A percentile compares a stretch with the other conserved stretches of the same genome.
These are phyloP conservation scores for Cucumis cinereus DNA, from an alignment of 306 rosid species.

Conservation along the genomic window DNA sequence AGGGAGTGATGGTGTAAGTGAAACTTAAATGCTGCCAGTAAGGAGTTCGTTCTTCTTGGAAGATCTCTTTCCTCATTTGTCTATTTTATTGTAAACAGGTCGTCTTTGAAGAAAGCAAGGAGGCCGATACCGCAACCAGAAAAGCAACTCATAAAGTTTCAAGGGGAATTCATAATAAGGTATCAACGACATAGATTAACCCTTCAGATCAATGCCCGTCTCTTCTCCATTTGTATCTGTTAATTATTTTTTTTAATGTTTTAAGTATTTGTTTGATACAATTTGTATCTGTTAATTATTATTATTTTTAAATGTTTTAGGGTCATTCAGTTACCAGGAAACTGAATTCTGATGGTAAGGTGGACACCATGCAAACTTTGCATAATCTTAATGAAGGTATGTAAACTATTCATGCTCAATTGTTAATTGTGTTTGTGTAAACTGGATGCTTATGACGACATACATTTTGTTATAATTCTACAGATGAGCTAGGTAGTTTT, in stretches of 20 bases:
- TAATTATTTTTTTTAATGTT: neutral
- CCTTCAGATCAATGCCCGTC: neutral
- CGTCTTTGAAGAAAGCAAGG: conserved; percentile 70
- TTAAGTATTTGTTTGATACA: neutral
- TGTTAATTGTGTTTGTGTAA: neutral
- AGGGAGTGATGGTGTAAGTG: conserved; percentile 84
- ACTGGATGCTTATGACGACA: neutral
- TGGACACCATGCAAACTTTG: conserved; percentile 64
- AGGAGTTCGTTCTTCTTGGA: neutral
- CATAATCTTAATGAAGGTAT: conserved; percentile 81
- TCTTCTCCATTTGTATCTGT: neutral
- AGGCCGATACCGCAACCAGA: conserved; percentile 59
- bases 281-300: neutral
- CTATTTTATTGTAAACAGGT: conserved; percentile 29
- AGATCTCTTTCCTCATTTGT: conserved; percentile 9
- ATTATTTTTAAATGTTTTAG: too few relatives aligned
- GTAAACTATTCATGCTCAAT: neutral
- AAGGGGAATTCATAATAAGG: conserved; percentile 66
- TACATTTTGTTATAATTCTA: neutral
- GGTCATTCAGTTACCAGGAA: conserved; percentile 69
- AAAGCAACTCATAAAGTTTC: conserved; percentile 55
- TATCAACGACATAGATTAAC: neutral
- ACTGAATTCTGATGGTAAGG: conserved; percentile 70
- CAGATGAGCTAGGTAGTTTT: conserved; percentile 61
- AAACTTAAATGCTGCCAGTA: neutral